Percentiles rank a stretch among this genome's conserved stretches.
These are phyloP conservation scores for Cinchona pubescens DNA, from an alignment of 257 asterid species.

Conservation along the genomic window DNA sequence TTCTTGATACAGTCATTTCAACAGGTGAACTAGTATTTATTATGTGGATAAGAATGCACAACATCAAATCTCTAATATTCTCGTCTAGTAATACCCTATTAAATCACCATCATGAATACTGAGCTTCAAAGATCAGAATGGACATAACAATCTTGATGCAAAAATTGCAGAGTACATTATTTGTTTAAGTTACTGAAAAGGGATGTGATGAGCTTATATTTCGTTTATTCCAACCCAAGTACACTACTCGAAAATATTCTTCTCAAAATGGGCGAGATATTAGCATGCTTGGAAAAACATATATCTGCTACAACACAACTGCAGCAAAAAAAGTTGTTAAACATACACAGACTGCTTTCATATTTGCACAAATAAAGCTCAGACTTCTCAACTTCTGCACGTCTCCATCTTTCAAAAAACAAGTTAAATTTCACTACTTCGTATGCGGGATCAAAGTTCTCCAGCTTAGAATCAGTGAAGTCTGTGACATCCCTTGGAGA, in stretches of 20 bases:
- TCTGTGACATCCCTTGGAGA: constrained; percentile 78
- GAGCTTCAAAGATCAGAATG: background rate
- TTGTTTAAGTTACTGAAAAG: background rate
- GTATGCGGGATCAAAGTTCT: constrained; percentile 70
- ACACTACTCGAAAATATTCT: background rate
- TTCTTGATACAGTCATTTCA: background rate
- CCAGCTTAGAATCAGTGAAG: constrained; percentile 57
- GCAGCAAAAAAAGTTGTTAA: constrained; percentile 15
- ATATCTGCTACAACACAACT: background rate
- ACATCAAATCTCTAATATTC: background rate
- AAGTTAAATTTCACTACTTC: constrained; percentile 80
- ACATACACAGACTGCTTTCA: constrained; percentile 80
- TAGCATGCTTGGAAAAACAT: background rate
- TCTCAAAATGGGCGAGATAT: background rate
- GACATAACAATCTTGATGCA: background rate
- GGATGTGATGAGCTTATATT: background rate
- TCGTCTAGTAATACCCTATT: background rate
- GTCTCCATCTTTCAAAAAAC: constrained; percentile 88
- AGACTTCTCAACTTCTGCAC: constrained; percentile 75
- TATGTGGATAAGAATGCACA: background rate
- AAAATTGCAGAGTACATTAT: background rate
- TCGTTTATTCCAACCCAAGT: background rate
- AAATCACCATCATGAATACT: background rate
- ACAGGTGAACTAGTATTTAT: no score
- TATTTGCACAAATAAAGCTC: constrained; percentile 60